These are phyloP conservation scores for Alloteropsis angusta DNA, from an alignment of 202 grass and related monocot species.

Conservation along the genomic window DNA sequence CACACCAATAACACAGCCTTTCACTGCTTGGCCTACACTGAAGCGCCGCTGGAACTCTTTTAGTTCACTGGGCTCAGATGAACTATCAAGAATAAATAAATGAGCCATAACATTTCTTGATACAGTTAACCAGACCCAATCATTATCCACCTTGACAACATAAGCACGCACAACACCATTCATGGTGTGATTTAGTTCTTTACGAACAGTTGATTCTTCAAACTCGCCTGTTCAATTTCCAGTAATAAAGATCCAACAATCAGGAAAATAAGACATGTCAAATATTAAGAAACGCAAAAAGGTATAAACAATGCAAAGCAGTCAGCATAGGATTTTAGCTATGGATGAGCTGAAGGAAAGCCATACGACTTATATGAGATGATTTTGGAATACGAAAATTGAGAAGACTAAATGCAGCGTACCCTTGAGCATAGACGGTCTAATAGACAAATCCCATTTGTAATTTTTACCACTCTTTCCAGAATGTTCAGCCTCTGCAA, in stretches of 20 bases:
- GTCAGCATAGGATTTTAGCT: background rate
- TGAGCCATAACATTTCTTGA: constrained; percentile 74
- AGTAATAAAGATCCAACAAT: background rate
- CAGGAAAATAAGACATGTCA: constrained; percentile 12
- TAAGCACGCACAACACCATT: constrained; percentile 48
- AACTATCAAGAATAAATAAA: constrained; percentile 88
- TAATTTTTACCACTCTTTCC: constrained; percentile 49
- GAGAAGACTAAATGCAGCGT: background rate
- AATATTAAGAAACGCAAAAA: constrained; percentile 22
- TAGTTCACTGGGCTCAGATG: constrained; percentile 57
- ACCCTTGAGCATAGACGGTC: constrained; percentile 60
- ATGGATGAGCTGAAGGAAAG: background rate
- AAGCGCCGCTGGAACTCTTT: constrained; percentile 66
- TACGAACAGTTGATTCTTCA: constrained; percentile 17
- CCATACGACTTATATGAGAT: background rate
- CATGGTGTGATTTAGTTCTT: constrained; percentile 36
- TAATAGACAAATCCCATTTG: constrained; percentile 83
- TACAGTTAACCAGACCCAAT: constrained; percentile 84
- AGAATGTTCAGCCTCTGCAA: constrained; percentile 48
- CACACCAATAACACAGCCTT: constrained; percentile 51
- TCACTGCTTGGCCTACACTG: constrained; percentile 58
- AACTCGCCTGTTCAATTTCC: constrained; percentile 36
- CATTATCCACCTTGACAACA: constrained; percentile 78
- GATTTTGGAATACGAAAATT: background rate
- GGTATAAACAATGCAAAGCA: background rate